A percentile compares a stretch with the other conserved stretches of the same genome.
Conservation (phyloP, 257 asterid species). For the Solanum bulbocastanum region DNA sequence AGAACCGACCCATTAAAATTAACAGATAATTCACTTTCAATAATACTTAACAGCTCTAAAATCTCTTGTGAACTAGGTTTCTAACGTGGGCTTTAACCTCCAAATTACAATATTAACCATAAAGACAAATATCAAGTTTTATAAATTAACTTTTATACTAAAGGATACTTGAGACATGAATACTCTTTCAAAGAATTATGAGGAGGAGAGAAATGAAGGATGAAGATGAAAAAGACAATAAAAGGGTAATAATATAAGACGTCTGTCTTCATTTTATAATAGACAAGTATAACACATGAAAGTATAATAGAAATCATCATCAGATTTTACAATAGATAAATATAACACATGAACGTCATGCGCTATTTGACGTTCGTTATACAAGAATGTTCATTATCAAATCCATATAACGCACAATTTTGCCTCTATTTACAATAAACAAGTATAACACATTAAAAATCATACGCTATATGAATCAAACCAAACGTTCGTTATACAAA, state of each 20-base stretch:
- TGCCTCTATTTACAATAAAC: not conserved
- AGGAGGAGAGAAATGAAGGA: not conserved
- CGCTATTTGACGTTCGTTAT: not conserved
- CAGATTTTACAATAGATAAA: too few relatives aligned
- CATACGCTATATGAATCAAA: too few relatives aligned
- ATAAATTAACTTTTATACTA: too few relatives aligned
- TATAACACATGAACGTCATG: too few relatives aligned
- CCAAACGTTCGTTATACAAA: not conserved
- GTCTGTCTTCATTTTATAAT: not conserved
- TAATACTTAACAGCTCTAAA: too few relatives aligned
- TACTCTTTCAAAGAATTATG: not conserved
- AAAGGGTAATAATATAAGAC: not conserved
- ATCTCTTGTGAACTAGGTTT: not conserved
- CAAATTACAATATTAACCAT: not conserved
- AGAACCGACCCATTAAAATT: too few relatives aligned
- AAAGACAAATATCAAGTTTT: not conserved
- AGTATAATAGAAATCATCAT: too few relatives aligned
- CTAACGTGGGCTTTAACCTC: not conserved
- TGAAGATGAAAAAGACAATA: not conserved
- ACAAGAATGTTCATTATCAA: not conserved
- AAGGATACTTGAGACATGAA: not conserved
- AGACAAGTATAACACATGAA: too few relatives aligned
- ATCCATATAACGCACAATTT: not conserved
- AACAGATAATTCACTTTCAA: too few relatives aligned
- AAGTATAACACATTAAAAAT: not conserved